Percentiles rank a stretch among this genome's conserved stretches.
phyloP scores from a whole-genome alignment of 73 alveolate genomes.

The Paramecium caudatum region DNA sequence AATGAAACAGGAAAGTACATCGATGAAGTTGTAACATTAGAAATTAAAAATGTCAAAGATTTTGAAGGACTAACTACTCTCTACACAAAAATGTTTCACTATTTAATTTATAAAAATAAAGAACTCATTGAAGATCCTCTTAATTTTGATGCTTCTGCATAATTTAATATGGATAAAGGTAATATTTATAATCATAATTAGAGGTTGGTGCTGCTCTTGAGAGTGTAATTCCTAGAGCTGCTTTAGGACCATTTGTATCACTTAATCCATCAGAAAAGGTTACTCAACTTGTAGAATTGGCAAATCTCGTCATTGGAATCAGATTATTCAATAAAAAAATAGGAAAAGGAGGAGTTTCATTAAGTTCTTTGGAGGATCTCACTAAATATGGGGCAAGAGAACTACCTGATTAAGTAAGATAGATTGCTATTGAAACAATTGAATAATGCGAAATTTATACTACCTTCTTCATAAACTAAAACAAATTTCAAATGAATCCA shows the following conservation, averaged over 20 bases:
- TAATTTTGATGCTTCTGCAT: slow-evolving; percentile 74
- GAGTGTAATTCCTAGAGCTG: slow-evolving; percentile 98
- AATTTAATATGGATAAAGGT: slow-evolving; percentile 90
- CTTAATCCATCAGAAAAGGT: slow-evolving; percentile 98
- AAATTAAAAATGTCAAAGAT: slow-evolving; percentile 91
- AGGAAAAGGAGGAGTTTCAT: slow-evolving; percentile 97
- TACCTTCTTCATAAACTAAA: slow-evolving; percentile 81
- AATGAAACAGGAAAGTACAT: slow-evolving; percentile 91
- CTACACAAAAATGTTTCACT: slow-evolving; percentile 90
- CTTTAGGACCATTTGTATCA: slow-evolving; percentile 99
- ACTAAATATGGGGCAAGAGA: slow-evolving; percentile 89
- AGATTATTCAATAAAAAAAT: slow-evolving; percentile 97
- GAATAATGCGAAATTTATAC: slow-evolving; percentile 91
- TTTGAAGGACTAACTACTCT: slow-evolving; percentile 93
- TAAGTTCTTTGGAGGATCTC: slow-evolving; percentile 85
- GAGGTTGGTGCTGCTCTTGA: slow-evolving; percentile 99
- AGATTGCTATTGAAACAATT: slow-evolving; percentile 86
- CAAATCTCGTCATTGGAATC: slow-evolving; percentile 98
- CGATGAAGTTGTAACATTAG: slow-evolving; percentile 93
- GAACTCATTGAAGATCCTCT: slow-evolving; percentile 71
- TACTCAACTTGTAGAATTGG: slow-evolving; percentile 96
- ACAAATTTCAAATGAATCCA: slow-evolving; percentile 78
- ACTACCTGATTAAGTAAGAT: slow-evolving; percentile 81
- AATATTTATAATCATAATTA: not conserved
- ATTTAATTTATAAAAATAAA: slow-evolving; percentile 88